A percentile compares a stretch with the other conserved stretches of the same genome.
Conservation (phyloP, 306 rosid species). For the Gastrolobium villosum region DNA sequence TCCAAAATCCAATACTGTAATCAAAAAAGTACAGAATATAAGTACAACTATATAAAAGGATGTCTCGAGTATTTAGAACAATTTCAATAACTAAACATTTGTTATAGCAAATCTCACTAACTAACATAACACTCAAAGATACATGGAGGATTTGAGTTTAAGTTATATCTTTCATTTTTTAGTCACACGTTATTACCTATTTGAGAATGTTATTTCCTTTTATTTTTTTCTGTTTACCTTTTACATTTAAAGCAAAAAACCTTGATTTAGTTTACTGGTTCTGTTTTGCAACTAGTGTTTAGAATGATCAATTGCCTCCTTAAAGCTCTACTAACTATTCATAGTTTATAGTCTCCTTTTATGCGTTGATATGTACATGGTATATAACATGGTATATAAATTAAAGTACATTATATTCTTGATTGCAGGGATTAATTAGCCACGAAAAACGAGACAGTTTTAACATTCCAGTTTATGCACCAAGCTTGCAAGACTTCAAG, state of each 20-base stretch:
- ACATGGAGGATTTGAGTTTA: background rate
- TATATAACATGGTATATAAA: background rate
- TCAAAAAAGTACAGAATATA: constrained; percentile 20
- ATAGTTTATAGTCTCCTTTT: background rate
- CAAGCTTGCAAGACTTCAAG: no score
- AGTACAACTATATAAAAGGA: constrained; percentile 33
- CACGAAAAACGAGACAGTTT: constrained; percentile 71
- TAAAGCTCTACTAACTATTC: background rate
- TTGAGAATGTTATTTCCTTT: background rate
- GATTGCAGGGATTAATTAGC: constrained; percentile 64
- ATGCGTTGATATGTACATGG: background rate
- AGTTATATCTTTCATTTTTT: no score
- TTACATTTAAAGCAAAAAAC: background rate
- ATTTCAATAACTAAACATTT: background rate
- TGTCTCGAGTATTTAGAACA: background rate
- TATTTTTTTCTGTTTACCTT: background rate
- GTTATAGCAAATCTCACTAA: background rate
- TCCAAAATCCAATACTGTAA: background rate
- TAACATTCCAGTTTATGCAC: constrained; percentile 71
- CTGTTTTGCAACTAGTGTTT: background rate
- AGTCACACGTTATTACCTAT: no score
- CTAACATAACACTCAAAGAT: background rate
- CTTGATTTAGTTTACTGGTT: background rate
- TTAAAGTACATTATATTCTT: background rate
- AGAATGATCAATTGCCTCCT: background rate